Percentiles rank a stretch among this genome's conserved stretches.
Conservation (phyloP, 345 rosid genomes). For the Eucalyptus decipiens region DNA sequence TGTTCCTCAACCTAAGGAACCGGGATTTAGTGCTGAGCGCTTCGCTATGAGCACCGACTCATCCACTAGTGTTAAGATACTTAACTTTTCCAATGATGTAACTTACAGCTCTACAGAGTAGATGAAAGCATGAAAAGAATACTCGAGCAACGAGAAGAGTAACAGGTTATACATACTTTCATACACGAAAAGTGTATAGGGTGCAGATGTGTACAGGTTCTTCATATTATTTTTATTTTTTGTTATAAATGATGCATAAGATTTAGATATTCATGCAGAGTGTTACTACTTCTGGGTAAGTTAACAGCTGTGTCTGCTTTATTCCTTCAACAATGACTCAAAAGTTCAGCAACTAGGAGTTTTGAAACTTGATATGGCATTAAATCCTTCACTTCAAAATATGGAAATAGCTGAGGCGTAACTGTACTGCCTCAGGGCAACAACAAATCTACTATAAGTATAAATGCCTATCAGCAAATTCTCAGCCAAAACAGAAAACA, state of each 20-base stretch:
- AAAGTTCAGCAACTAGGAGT: background rate
- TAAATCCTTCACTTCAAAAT: background rate
- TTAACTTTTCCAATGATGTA: background rate
- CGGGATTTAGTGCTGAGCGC: slow-evolving; percentile 9
- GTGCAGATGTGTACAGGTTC: background rate
- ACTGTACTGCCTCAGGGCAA: background rate
- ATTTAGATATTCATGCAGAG: background rate
- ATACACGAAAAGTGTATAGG: background rate
- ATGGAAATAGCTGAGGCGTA: background rate
- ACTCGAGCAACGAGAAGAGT: background rate
- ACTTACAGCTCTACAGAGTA: slow-evolving; percentile 1
- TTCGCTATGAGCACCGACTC: background rate
- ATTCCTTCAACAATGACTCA: background rate
- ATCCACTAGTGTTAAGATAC: background rate
- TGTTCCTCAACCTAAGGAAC: slow-evolving; percentile 20
- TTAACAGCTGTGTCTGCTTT: background rate
- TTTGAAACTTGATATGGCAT: background rate
- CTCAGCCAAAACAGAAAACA: background rate
- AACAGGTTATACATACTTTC: background rate
- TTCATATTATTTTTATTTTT: background rate
- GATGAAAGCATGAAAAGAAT: background rate
- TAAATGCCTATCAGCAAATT: background rate
- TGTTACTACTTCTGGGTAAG: background rate
- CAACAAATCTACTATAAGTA: background rate
- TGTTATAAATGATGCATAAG: background rate